These are phyloP conservation scores for Phaeomoniella chlamydospora DNA, from an alignment of 2,329 filamentous ascomycete genomes.

Conservation along the genomic window DNA sequence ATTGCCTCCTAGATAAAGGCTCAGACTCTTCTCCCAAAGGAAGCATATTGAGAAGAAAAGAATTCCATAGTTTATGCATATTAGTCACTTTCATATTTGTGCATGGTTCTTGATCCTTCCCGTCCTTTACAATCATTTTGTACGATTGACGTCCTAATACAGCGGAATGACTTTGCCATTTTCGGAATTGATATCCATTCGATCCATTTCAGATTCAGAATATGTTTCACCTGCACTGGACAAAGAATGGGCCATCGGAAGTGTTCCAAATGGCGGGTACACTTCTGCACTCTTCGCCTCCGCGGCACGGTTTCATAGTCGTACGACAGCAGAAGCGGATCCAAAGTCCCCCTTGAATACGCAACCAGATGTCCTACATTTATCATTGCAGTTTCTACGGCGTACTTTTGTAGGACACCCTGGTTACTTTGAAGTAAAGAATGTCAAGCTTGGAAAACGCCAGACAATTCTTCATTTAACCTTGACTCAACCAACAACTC, in stretches of 20 bases:
- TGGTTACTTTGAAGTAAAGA: slow-evolving; percentile 41
- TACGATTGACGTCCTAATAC: no score
- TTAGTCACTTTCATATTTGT: no score
- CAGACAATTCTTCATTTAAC: slow-evolving; percentile 50
- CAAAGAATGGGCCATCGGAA: slow-evolving; percentile 1
- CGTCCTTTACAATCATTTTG: no score
- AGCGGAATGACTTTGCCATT: neutral
- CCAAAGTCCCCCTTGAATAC: slow-evolving; percentile 30
- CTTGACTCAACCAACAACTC: slow-evolving; percentile 25
- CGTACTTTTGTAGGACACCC: slow-evolving; percentile 43
- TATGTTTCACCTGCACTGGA: neutral
- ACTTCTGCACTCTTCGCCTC: slow-evolving; percentile 49
- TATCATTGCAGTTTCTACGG: slow-evolving; percentile 52
- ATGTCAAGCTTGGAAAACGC: slow-evolving; percentile 50
- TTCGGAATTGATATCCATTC: neutral
- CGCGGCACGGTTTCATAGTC: slow-evolving; percentile 45
- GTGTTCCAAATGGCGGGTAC: slow-evolving; percentile 57
- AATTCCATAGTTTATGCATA: no score
- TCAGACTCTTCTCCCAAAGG: no score
- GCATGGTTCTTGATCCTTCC: no score
- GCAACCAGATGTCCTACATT: slow-evolving; percentile 47
- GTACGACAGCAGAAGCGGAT: slow-evolving; percentile 32
- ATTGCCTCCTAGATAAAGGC: no score
- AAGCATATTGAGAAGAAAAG: no score
- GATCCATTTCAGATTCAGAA: neutral